Conservation (phyloP, 2,329 filamentous ascomycete genomes). For the Aschersonia sp. region DNA sequence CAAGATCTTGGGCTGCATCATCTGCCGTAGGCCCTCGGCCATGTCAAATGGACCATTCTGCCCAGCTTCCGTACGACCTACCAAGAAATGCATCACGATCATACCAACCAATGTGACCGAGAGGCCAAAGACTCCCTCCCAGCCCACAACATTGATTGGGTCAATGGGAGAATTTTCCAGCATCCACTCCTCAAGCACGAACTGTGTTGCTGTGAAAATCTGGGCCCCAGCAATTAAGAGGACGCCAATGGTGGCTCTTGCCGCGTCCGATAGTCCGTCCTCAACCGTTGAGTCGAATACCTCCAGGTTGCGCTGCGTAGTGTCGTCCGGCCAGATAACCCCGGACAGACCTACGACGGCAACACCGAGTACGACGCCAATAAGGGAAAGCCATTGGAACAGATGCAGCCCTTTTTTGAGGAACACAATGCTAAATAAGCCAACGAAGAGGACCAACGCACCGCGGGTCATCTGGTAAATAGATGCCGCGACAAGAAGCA, state of each 20-base stretch:
- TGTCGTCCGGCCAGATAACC: slow-evolving; percentile 58
- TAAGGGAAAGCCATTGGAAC: slow-evolving; percentile 87
- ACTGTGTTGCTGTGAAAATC: slow-evolving; percentile 93
- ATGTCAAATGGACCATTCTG: slow-evolving; percentile 81
- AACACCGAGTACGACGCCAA: slow-evolving; percentile 78
- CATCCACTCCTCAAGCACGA: slow-evolving; percentile 90
- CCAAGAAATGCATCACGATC: slow-evolving; percentile 59
- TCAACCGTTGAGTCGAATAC: slow-evolving; percentile 20
- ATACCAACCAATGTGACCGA: slow-evolving; percentile 63
- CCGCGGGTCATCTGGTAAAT: slow-evolving; percentile 99
- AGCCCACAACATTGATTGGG: slow-evolving; percentile 83
- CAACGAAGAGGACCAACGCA: slow-evolving; percentile 88
- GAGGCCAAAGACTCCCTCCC: slow-evolving; percentile 92
- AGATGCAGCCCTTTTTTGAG: slow-evolving; percentile 61
- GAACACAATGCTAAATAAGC: slow-evolving; percentile 87
- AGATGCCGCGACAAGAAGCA: slow-evolving; percentile 84
- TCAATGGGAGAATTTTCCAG: slow-evolving; percentile 51
- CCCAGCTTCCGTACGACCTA: slow-evolving; percentile 63
- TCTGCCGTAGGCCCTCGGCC: slow-evolving; percentile 68
- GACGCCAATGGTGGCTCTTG: slow-evolving; percentile 63
- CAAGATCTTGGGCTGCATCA: slow-evolving; percentile 54
- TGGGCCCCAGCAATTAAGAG: slow-evolving; percentile 85
- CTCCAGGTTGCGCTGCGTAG: slow-evolving; percentile 20
- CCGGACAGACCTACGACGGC: slow-evolving; percentile 82
- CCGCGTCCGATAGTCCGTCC: slow-evolving; percentile 20